These are phyloP conservation scores for Botrytis hyacinthi DNA, from an alignment of 2,329 filamentous ascomycete species.

Conservation along the genomic window DNA sequence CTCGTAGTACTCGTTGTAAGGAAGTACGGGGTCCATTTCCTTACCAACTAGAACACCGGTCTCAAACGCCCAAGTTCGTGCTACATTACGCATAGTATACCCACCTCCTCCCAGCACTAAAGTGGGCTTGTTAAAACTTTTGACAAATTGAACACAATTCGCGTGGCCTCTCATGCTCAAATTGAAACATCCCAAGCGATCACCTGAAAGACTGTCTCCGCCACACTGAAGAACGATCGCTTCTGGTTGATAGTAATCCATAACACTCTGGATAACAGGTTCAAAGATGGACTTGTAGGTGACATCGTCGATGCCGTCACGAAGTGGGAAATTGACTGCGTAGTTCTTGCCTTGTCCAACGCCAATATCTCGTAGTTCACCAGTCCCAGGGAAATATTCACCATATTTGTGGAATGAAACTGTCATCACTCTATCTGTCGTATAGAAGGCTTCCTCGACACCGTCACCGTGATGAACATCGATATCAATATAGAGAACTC, in stretches of 20 bases:
- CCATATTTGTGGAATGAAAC: slow-evolving; percentile 96
- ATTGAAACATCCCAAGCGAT: slow-evolving; percentile 95
- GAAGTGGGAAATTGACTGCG: slow-evolving; percentile 84
- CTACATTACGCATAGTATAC: slow-evolving; percentile 96
- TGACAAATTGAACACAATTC: slow-evolving; percentile 89
- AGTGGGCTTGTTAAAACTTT: slow-evolving; percentile 78
- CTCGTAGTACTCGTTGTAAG: slow-evolving; percentile 95
- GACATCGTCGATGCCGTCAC: slow-evolving; percentile 86
- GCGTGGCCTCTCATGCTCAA: slow-evolving; percentile 95
- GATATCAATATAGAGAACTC: slow-evolving; percentile 97
- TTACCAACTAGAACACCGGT: slow-evolving; percentile 86
- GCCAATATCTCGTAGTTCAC: slow-evolving; percentile 80
- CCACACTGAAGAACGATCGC: slow-evolving; percentile 96
- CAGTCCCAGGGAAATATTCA: slow-evolving; percentile 92
- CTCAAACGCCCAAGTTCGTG: slow-evolving; percentile 95
- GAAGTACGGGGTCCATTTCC: slow-evolving; percentile 76
- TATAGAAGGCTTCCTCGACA: slow-evolving; percentile 91
- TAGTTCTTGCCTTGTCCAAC: slow-evolving; percentile 88
- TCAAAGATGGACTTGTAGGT: slow-evolving; percentile 92
- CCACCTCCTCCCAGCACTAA: slow-evolving; percentile 94
- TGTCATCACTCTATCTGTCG: slow-evolving; percentile 88
- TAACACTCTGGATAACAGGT: slow-evolving; percentile 81
- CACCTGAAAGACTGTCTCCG: slow-evolving; percentile 89
- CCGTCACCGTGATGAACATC: slow-evolving; percentile 93
- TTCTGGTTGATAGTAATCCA: slow-evolving; percentile 83